Evolutionary conservation across 768 basidiomycete genomes (phyloP).

Genomic region (Neoboletus subvelutipes): DNA sequence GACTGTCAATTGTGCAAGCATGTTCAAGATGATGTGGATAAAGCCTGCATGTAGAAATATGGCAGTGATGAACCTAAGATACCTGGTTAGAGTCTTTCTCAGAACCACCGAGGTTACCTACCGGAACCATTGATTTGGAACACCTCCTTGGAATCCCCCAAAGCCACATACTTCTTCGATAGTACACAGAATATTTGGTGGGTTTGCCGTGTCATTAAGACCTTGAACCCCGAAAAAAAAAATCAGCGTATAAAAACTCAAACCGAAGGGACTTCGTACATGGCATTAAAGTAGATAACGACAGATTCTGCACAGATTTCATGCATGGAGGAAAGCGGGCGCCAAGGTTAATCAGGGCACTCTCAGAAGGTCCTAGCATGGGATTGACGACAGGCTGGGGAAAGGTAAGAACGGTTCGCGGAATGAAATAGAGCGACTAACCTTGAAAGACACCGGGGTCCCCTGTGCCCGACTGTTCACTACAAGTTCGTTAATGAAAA

Average conservation of each 20-base stretch:
- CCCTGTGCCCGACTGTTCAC: conserved; percentile 76
- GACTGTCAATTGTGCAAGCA: conserved; percentile 81
- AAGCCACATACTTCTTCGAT: conserved; percentile 87
- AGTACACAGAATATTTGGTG: conserved; percentile 65
- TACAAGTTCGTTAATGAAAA: conserved; percentile 86
- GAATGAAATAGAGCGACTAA: conserved; percentile 26
- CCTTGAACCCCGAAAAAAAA: conserved; percentile 39
- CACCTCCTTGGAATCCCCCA: conserved; percentile 57
- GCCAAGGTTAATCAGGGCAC: conserved; percentile 81
- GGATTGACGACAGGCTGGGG: conserved; percentile 75
- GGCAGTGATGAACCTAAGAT: conserved; percentile 72
- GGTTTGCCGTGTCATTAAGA: conserved; percentile 82
- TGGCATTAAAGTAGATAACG: conserved; percentile 52
- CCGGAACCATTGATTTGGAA: conserved; percentile 59
- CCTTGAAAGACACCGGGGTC: conserved; percentile 83
- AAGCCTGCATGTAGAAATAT: conserved; percentile 96
- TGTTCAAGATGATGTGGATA: conserved; percentile 87
- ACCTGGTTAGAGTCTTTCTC: conserved; percentile 40
- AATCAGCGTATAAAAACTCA: conserved; percentile 9
- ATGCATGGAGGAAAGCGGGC: conserved; percentile 94
- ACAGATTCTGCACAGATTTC: conserved; percentile 63
- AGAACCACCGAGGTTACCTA: conserved; percentile 36
- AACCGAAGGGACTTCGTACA: conserved; percentile 44
- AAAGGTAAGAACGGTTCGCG: conserved; percentile 7
- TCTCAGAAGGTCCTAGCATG: conserved; percentile 88